Evolutionary conservation across 2,329 filamentous ascomycete species (phyloP), one percentile per base, ranked within the genome.

Genomic region (Aspergillus fischeri): DNA sequence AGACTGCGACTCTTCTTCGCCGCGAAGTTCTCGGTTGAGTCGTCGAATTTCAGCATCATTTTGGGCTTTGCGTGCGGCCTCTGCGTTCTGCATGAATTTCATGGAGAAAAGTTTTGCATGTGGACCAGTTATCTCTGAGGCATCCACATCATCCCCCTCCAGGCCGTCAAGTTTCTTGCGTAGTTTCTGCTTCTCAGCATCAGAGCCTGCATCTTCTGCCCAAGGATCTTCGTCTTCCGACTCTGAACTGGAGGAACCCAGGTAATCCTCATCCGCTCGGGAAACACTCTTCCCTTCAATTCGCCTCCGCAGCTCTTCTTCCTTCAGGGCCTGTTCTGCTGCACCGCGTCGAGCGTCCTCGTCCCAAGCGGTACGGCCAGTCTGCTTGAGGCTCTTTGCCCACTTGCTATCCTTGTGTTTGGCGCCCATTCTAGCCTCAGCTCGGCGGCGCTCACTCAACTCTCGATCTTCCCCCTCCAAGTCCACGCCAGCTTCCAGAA

Each of bases 31-130:
- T 55, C 85, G 84, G 51, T 87, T 83, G 51, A 97, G 84, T 64
- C 86, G 81, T 71, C 78, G 81, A 11, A 91, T 77, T 56, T 91
- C 84, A 55, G 90, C 88, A 65, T 96, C 90, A 64, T 97, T 97
- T 56, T 86, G 83, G 61, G 88, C 85, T 73, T 88, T 92, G 67
- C 86, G 86, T 41, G 86, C 81, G 28, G 88, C 89, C 68, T 97
- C 92, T 1, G 92, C 91, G 63, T 88, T 91, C 67, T 88, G 86
- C 94, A 99, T 97, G 72, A 99, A 99, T 60, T 91, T 90, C 88
- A 99, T 91, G 52, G 84, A 83, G 74, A 90, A 86, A 6, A 99
- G 77, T 65, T 85, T 88, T 14, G 87, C 87, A 64, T 83, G 80
- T 0, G 83, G 83, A 20, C 70, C 70, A 41, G 72, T 72, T 41